Base-by-base conservation (phyloP, 1,284 basidiomycete species). In the Trichosporon coremiiforme region DNA sequence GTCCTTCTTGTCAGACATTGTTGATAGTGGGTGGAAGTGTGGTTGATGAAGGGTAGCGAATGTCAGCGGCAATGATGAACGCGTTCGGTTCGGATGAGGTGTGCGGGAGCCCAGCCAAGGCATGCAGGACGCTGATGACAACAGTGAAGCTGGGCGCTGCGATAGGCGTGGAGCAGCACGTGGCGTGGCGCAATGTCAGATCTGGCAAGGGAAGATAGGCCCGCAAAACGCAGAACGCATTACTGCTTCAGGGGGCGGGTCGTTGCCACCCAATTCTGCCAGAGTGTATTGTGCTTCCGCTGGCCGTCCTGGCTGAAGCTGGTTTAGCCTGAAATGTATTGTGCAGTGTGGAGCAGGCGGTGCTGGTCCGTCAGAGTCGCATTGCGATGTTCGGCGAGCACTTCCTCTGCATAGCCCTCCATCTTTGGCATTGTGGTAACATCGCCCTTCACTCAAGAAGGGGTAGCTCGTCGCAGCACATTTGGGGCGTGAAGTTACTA, bases 1-100 rank as follows among this genome's bases (percentile, higher is more conserved):
- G 66, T 78, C 73, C 69, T 80, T 79, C 69, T 73, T 74, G 15
- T 78, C 77, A 66, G 76, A 55, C 71, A 71, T 73, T 53, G 71
- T 66, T 7, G 38, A 12, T 38, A 8, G 33, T 33, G 66, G 20
- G 45, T 53, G 45, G 45, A 4, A 55, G 22, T 33, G 29, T 5
- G 5, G n/a, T 38, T 65, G 45, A 15, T 13, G 20, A 9, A 45
- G 41, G 22, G 12, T 41, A 25, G 15, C 12, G 29, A 25, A n/a
- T 57, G 9, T n/a, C 66, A 67, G 57, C 38, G 13, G 57, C 62
- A 60, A 55, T 57, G 66, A 62, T 22, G 47, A 17, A 53, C 47
- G 47, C 47, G n/a, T n/a, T n/a, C n/a, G n/a, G 47, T 20, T 20
- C 47, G 22, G 55, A 15, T 22, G 33, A 36, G 33, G 33, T 64